Evolutionary conservation across 805 yeast species (phyloP).

Genomic region (Candida taoyuanica): DNA sequence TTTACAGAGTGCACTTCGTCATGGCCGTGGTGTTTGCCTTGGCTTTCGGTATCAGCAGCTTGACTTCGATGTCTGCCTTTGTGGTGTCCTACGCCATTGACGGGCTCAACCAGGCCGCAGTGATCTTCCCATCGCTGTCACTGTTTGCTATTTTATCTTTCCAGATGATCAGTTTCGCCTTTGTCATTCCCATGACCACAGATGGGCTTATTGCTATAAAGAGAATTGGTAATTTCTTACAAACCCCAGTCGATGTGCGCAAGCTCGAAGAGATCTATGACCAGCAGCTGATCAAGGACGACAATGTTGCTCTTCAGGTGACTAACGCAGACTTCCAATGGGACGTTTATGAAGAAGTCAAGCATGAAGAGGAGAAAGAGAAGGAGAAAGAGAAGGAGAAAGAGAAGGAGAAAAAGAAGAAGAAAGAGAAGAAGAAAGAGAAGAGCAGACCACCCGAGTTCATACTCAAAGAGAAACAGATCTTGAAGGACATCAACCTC

Average conservation of each 20-base stretch:
- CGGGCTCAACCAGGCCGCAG: constrained; percentile 46
- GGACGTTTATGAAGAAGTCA: constrained; percentile 38
- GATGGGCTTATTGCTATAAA: constrained; percentile 55
- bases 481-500: constrained; percentile 43
- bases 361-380: background rate
- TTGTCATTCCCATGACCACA: constrained; percentile 55
- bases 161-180: constrained; percentile 50
- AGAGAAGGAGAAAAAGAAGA: background rate
- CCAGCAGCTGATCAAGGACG: constrained; percentile 10
- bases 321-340: constrained; percentile 56
- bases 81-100: constrained; percentile 33
- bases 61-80: constrained; percentile 52
- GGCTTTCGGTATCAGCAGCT: constrained; percentile 43
- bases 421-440: constrained; percentile 1
- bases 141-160: constrained; percentile 56
- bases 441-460: background rate
- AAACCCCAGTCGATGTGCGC: constrained; percentile 40
- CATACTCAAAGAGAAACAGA: constrained; percentile 6
- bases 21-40: constrained; percentile 51
- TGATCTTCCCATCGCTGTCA: constrained; percentile 63
- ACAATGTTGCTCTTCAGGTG: constrained; percentile 41
- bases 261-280: constrained; percentile 31
- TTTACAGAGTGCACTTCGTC: constrained; percentile 52
- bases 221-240: constrained; percentile 54
- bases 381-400: background rate